Base-by-base conservation (phyloP, 176 grass and related monocot species). In the Avena insularis region DNA sequence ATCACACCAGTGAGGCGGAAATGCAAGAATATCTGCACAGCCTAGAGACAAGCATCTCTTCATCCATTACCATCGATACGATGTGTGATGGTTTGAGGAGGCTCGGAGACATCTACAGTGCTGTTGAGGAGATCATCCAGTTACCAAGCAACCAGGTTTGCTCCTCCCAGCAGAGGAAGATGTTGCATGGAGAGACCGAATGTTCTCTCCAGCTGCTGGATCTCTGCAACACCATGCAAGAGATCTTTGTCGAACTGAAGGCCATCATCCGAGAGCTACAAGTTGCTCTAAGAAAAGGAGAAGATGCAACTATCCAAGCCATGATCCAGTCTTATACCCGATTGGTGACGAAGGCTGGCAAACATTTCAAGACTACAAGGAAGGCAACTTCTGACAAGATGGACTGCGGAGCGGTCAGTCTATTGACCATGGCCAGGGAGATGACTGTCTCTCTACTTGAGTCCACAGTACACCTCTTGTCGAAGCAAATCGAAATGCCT, bases 221-320 rank as follows among this genome's bases (percentile, higher is more conserved):
- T 67, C 72, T 90, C 64, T 94, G 90, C 66, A 79, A 61, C 7
- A 36, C 60, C 9, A 57, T 90, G 85, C 83, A 87, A 4, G 68
- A 62, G 15, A 72, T 88, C 58, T 85, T 58, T 29, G 48, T 88
- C 6, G 67, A 77, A n/a, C 58, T 86, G 53, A 94, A 90, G 70
- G 45, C 25, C 19, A 67, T 48, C n/a, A 65, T 88, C 54, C 89
- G 84, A 73, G 74, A 86, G 17, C 82, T 93, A 62, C 79, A 80
- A n/a, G 59, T 84, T 38, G 75, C 43, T 56, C 63, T 91, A 29
- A 82, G 82, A 65, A 91, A 83, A 85, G 80, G 89, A 86, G 80
- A 86, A 7, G 71, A 70, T 45, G 81, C 51, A 0, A 67, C 61
- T 55, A 29, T 88, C 75, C 72, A 78, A 31, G 66, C 50, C 79